Conservation (phyloP, 495 filamentous ascomycete genomes). For the Hypoxylon perforatum region DNA sequence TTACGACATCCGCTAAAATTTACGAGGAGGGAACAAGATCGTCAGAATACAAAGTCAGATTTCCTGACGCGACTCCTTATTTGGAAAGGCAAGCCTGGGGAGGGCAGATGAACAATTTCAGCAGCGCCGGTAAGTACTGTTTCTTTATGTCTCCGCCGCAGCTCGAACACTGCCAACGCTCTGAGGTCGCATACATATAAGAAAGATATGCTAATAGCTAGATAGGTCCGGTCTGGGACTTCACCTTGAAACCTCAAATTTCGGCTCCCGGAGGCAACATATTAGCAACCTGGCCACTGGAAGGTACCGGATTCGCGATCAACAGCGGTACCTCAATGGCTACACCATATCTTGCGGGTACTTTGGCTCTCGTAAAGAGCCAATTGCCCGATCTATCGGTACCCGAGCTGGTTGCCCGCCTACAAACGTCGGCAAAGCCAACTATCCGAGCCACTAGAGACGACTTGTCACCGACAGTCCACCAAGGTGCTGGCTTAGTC, state of each 20-base stretch:
- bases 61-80: background rate
- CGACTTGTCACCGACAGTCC: background rate
- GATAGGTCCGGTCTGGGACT: constrained; percentile 48
- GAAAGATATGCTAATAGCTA: constrained; percentile 45
- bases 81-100: constrained; percentile 3
- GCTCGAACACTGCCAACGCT: constrained; percentile 26
- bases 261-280: constrained; percentile 55
- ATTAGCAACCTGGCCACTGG: constrained; percentile 49
- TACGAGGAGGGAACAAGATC: background rate
- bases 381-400: background rate
- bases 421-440: constrained; percentile 1
- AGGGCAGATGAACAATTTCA: constrained; percentile 6
- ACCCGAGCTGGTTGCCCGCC: background rate
- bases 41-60: constrained; percentile 5
- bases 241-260: constrained; percentile 51
- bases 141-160: background rate
- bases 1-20: background rate
- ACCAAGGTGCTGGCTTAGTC: background rate
- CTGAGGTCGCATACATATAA: constrained; percentile 4
- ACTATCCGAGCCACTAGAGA: background rate
- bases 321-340: constrained; percentile 60
- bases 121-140: constrained; percentile 9
- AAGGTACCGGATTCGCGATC: constrained; percentile 49
- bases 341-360: constrained; percentile 55
- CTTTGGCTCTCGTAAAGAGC: background rate